Percentiles rank a stretch among this genome's conserved stretches.
phyloP scores from a whole-genome alignment of 2,329 filamentous ascomycete species.

The Pseudopyricularia cyperi region DNA sequence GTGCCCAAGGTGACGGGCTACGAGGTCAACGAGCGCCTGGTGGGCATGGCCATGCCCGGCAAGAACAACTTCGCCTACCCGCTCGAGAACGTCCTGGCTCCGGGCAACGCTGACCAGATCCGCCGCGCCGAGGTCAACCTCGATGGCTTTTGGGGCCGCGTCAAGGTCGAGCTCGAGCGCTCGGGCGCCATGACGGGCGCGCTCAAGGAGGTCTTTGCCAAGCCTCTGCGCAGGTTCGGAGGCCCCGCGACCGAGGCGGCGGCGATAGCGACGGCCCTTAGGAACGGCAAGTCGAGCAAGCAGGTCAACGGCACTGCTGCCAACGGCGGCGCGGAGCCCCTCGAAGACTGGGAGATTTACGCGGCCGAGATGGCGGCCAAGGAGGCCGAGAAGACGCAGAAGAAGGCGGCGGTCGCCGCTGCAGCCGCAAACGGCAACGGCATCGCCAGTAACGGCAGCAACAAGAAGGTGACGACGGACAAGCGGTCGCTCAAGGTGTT shows the following conservation, averaged over 20 bases:
- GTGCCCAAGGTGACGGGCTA: constrained; percentile 5
- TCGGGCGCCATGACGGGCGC: constrained; percentile 5
- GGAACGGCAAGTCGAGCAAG: neutral
- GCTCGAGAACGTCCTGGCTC: neutral
- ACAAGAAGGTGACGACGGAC: constrained; percentile 1
- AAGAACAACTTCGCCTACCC: constrained; percentile 3
- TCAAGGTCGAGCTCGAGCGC: constrained; percentile 4
- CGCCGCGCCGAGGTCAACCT: constrained; percentile 3
- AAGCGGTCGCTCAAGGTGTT: constrained; percentile 6
- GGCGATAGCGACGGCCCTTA: neutral
- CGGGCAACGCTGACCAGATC: neutral
- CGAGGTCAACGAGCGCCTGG: constrained; percentile 1
- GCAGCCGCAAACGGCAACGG: neutral
- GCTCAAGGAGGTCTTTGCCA: constrained; percentile 2
- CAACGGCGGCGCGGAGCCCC: neutral
- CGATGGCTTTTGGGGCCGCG: constrained; percentile 4
- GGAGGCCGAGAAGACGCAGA: neutral
- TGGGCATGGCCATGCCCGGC: constrained; percentile 1
- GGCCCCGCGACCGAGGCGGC: neutral
- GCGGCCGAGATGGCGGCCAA: neutral
- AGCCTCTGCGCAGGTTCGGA: neutral
- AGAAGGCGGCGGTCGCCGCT: neutral
- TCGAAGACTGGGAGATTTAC: neutral
- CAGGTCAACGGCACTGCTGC: neutral
- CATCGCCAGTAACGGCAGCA: neutral